These are phyloP conservation scores for Fusarium begoniae DNA, from an alignment of 2,329 filamentous ascomycete species.

Conservation along the genomic window DNA sequence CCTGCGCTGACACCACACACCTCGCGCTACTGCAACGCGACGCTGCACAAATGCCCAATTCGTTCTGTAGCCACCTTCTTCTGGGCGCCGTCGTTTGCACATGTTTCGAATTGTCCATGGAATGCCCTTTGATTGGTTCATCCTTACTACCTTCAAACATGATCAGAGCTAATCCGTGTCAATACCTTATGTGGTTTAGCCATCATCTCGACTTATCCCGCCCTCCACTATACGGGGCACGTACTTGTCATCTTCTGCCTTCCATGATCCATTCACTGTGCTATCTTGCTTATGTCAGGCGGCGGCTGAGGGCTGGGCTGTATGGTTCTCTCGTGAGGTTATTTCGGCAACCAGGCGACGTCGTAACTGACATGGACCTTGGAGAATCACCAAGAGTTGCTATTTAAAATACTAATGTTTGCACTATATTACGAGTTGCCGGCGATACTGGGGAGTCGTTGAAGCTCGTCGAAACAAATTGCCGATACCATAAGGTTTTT, in stretches of 20 bases:
- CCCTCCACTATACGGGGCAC: neutral
- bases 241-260: neutral
- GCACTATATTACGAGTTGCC: neutral
- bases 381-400: neutral
- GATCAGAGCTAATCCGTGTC: slow-evolving; percentile 26
- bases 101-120: slow-evolving; percentile 32
- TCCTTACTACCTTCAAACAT: slow-evolving; percentile 24
- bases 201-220: neutral
- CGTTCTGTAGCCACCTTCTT: slow-evolving; percentile 30
- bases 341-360: neutral
- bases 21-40: slow-evolving; percentile 24
- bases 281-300: neutral
- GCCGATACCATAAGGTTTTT: slow-evolving; percentile 9
- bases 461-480: slow-evolving; percentile 16
- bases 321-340: neutral
- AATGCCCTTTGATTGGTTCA: slow-evolving; percentile 20
- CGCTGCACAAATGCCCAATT: slow-evolving; percentile 24
- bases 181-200: slow-evolving; percentile 23
- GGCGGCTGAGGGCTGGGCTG: neutral
- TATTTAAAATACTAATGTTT: slow-evolving; percentile 4
- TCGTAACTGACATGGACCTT: neutral
- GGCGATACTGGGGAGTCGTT: neutral
- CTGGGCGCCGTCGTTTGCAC: slow-evolving; percentile 36
- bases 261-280: neutral
- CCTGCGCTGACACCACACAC: slow-evolving; percentile 35